Percentiles rank a stretch among this genome's conserved stretches.
Conservation (phyloP, 202 grass and related monocot species). For the Carex sylvatica region DNA sequence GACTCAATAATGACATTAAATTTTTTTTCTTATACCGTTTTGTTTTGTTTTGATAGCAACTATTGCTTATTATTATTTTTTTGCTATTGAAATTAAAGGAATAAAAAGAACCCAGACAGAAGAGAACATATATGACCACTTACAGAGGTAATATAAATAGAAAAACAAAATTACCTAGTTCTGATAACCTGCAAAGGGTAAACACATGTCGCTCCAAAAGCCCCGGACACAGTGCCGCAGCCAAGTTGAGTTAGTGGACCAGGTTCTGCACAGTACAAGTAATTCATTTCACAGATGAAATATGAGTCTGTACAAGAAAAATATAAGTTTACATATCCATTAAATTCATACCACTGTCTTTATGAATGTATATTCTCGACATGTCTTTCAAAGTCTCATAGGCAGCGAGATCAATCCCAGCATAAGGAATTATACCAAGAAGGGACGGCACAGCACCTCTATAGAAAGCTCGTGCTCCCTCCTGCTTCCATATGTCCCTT, state of each 20-base stretch:
- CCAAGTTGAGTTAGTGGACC: constrained; percentile 83
- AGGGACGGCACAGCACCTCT: constrained; percentile 88
- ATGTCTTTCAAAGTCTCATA: constrained; percentile 95
- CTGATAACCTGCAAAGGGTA: constrained; percentile 98
- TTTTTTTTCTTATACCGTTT: background rate
- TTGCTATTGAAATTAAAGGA: background rate
- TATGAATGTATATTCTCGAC: constrained; percentile 71
- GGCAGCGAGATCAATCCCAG: constrained; percentile 93
- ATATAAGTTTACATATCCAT: constrained; percentile 7
- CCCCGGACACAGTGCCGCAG: constrained; percentile 82
- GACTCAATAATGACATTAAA: background rate
- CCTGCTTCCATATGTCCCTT: constrained; percentile 81
- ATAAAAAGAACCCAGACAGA: constrained; percentile 1
- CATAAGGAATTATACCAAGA: constrained; percentile 96
- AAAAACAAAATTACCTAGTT: constrained; percentile 60
- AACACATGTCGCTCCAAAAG: constrained; percentile 92
- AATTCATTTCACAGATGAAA: constrained; percentile 29
- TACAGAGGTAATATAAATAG: background rate
- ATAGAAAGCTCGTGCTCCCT: constrained; percentile 92
- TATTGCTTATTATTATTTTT: background rate
- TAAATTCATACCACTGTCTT: constrained; percentile 62
- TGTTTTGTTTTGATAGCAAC: background rate
- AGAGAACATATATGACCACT: background rate
- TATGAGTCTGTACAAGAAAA: constrained; percentile 14
- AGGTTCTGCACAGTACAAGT: constrained; percentile 57